A percentile compares a stretch with the other conserved stretches of the same genome.
phyloP scores from a whole-genome alignment of 345 rosid species.

The Anastatica hierochuntica region DNA sequence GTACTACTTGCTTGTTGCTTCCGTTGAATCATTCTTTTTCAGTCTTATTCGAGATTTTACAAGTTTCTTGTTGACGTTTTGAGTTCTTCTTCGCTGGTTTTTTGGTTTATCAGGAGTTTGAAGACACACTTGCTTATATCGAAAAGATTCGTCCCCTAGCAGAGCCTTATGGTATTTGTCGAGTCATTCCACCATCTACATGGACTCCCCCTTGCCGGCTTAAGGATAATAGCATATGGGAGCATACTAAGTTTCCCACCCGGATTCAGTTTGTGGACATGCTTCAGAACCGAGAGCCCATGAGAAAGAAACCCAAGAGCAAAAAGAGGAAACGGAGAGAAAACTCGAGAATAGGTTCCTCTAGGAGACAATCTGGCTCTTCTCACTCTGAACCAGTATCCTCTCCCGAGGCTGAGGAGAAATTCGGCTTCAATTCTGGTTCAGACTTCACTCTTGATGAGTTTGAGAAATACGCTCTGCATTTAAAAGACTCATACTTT shows the following conservation, averaged over 20 bases:
- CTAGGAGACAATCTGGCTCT: slow-evolving; percentile 26
- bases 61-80: neutral
- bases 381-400: slow-evolving; percentile 26
- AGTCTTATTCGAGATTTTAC: neutral
- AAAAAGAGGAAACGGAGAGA: slow-evolving; percentile 54
- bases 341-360: slow-evolving; percentile 33
- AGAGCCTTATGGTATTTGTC: slow-evolving; percentile 70
- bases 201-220: slow-evolving; percentile 80
- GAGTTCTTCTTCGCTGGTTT: no score
- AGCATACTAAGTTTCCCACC: slow-evolving; percentile 55
- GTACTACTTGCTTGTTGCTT: slow-evolving; percentile 25
- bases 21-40: neutral
- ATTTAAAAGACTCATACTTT: slow-evolving; percentile 59
- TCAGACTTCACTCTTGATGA: slow-evolving; percentile 62
- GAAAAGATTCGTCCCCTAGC: slow-evolving; percentile 59
- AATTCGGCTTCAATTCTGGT: slow-evolving; percentile 73
- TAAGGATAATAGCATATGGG: slow-evolving; percentile 49
- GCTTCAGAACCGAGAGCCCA: slow-evolving; percentile 79
- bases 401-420: slow-evolving; percentile 48
- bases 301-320: slow-evolving; percentile 45
- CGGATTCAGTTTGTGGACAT: slow-evolving; percentile 63
- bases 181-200: slow-evolving; percentile 67
- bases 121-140: slow-evolving; percentile 68
- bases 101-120: slow-evolving; percentile 53
- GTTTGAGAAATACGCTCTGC: slow-evolving; percentile 47